phyloP scores from a whole-genome alignment of 192 early-diverging fungal species.

The Coemansia brasiliensis region DNA sequence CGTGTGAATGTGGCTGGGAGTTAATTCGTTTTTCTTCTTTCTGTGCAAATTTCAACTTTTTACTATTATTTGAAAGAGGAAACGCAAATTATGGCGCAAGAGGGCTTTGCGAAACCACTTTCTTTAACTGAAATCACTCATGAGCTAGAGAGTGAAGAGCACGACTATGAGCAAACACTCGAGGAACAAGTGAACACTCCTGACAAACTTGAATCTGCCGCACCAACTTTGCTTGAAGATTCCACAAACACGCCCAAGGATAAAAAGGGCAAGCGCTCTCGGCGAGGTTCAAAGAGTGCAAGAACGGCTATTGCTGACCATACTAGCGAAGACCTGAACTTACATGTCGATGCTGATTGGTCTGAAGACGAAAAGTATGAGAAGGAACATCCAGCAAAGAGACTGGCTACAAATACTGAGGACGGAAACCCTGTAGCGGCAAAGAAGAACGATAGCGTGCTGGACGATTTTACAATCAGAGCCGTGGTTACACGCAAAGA shows the following conservation, averaged over 20 bases:
- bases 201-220: neutral
- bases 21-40: constrained; percentile 1
- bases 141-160: neutral
- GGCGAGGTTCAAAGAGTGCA: constrained; percentile 1
- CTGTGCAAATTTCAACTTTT: neutral
- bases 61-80: constrained; percentile 2
- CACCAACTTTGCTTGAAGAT: constrained; percentile 2
- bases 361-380: constrained; percentile 51
- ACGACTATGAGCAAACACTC: neutral
- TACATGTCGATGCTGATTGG: constrained; percentile 49
- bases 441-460: constrained; percentile 15
- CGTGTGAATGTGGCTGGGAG: constrained; percentile 1
- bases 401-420: constrained; percentile 17
- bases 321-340: constrained; percentile 47
- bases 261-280: neutral
- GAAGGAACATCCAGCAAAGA: constrained; percentile 45
- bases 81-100: neutral
- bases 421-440: constrained; percentile 16
- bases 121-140: neutral
- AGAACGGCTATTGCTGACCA: constrained; percentile 1
- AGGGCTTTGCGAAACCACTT: constrained; percentile 3
- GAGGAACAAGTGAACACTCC: no score
- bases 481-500: constrained; percentile 55
- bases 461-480: constrained; percentile 46
- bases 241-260: constrained; percentile 7